phyloP scores from a whole-genome alignment of 2,329 filamentous ascomycete species.

The Pyrenochaeta sp. region DNA sequence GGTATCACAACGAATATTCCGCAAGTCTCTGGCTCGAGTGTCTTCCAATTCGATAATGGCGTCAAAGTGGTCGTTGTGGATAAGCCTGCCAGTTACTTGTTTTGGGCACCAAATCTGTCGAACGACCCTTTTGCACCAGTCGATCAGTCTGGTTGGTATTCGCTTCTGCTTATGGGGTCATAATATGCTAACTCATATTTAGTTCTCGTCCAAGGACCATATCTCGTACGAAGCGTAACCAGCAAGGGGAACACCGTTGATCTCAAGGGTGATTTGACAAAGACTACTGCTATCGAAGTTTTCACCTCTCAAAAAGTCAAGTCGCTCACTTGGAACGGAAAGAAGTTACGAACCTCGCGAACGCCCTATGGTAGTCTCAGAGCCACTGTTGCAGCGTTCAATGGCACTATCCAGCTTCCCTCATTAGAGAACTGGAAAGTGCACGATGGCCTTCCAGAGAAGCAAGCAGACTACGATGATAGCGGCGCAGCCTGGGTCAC shows the following conservation, averaged over 20 bases:
- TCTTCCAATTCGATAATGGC: constrained; percentile 49
- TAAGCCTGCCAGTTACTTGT: constrained; percentile 47
- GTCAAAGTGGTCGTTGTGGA: constrained; percentile 50
- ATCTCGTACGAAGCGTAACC: constrained; percentile 48
- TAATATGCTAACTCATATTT: constrained; percentile 5
- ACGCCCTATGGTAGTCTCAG: constrained; percentile 50
- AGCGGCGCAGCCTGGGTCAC: constrained; percentile 54
- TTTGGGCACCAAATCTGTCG: constrained; percentile 52
- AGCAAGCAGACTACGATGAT: constrained; percentile 54
- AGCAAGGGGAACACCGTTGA: constrained; percentile 32
- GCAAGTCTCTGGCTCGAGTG: constrained; percentile 41
- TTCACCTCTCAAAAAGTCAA: constrained; percentile 40
- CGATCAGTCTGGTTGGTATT: constrained; percentile 43
- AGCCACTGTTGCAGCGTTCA: constrained; percentile 36
- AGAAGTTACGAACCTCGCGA: constrained; percentile 33
- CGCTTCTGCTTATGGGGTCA: not conserved
- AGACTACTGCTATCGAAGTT: constrained; percentile 48
- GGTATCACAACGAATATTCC: constrained; percentile 46
- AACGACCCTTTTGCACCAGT: constrained; percentile 50
- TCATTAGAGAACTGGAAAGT: constrained; percentile 58
- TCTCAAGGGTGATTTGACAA: constrained; percentile 48
- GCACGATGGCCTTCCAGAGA: constrained; percentile 60
- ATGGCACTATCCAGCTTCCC: constrained; percentile 48
- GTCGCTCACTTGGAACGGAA: constrained; percentile 51
- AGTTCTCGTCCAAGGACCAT: constrained; percentile 52